Evolutionary conservation across 2,329 filamentous ascomycete species (phyloP).

Genomic region (Cladorrhinum sp.): DNA sequence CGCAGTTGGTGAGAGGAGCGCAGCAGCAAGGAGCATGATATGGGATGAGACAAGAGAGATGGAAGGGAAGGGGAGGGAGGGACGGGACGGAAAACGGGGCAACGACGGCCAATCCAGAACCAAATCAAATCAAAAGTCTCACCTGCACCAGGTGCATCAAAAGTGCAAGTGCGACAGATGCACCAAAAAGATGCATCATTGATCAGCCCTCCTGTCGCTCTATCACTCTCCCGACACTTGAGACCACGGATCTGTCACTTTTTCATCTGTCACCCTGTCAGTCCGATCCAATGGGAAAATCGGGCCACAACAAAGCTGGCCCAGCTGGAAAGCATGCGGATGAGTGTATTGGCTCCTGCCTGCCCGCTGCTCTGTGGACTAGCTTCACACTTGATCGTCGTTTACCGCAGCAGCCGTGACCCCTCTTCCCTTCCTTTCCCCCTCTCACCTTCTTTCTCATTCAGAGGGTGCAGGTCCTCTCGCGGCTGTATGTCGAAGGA

Average conservation of each 20-base stretch:
- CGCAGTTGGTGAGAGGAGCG: neutral
- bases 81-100: neutral
- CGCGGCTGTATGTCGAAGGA: neutral
- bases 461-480: neutral
- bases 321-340: neutral
- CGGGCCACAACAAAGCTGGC: neutral
- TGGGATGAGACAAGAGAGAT: neutral
- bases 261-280: neutral
- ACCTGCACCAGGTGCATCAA: too few relatives aligned
- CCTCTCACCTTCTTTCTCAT: neutral
- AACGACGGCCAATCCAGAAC: neutral
- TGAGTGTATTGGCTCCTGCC: neutral
- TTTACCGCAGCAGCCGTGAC: neutral
- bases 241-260: neutral
- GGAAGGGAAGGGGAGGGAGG: neutral
- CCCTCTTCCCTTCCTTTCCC: neutral
- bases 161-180: too few relatives aligned
- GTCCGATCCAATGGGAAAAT: neutral
- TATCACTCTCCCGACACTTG: neutral
- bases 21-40: too few relatives aligned
- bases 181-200: neutral
- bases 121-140: too few relatives aligned
- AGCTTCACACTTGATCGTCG: neutral
- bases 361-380: neutral
- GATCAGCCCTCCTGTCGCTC: neutral